Evolutionary conservation across 2,329 filamentous ascomycete genomes (phyloP), one percentile per base, ranked within the genome.

Genomic region (Diaporthe batatas): DNA sequence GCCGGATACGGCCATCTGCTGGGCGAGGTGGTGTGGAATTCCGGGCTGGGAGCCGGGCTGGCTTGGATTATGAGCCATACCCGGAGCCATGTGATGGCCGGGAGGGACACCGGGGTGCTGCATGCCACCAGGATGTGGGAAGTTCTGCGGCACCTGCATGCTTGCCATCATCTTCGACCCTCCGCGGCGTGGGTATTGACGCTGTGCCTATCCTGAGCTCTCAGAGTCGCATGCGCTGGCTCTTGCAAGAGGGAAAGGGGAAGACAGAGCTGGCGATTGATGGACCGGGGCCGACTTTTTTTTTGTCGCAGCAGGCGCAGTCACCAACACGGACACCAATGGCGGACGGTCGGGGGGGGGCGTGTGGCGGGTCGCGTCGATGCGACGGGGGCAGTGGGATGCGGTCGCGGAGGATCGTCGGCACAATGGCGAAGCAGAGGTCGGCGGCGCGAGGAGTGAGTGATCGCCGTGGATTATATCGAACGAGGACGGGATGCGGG

Each of bases 1-100:
- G 47, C 90, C 92, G 72, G 93, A 93, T 36, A 92, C 92, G 74
- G 89, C 91, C 84, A 93, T 93, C 77, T 93, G 92, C 82, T 89
- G 84, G 47, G 83, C 83, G 77, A 91, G 87, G 82, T 93, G 92
- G 81, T 93, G 92, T 77, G 89, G 89, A 81, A 92, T 91, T 75
- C 84, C 87, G 36, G 89, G 90, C 76, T 92, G 91, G 69, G 86
- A 87, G 81, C 92, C 92, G 76, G 90, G 91, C 79, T 93, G 91
- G 77, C 89, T 92, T 69, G 90, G 91, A 77, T 92, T 93, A 68
- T 92, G 92, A 78, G 86, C 87, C 88, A 91, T 90, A 70, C 87
- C 88, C 12, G 87, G 88, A 23, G 85, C 88, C 85, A 91, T 89
- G 74, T 90, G 90, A 80, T 92, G 91, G 44, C 90, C 90, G 51